These are phyloP conservation scores for Mycosphaerella sp. DNA, from an alignment of 2,329 filamentous ascomycete species.

Conservation along the genomic window DNA sequence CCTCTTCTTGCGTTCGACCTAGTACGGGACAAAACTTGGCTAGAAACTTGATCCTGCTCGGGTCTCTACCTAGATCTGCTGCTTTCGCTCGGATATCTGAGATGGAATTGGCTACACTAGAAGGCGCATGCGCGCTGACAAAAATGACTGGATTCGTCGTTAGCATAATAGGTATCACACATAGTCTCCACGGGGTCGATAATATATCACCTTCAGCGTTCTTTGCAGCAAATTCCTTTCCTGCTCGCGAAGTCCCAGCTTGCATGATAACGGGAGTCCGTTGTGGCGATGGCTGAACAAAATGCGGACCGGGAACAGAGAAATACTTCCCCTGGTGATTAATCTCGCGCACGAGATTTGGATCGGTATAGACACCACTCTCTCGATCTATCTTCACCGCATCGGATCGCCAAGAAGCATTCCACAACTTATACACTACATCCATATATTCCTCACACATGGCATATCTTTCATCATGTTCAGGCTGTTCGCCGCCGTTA, in stretches of 20 bases:
- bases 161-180: too few relatives aligned
- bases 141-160: constrained; percentile 50
- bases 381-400: constrained; percentile 57
- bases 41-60: constrained; percentile 59
- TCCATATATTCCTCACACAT: constrained; percentile 59
- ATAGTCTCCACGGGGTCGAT: too few relatives aligned
- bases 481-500: constrained; percentile 47
- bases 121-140: constrained; percentile 58
- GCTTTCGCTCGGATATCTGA: constrained; percentile 57
- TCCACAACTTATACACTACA: constrained; percentile 57
- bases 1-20: constrained; percentile 60
- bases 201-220: constrained; percentile 58
- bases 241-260: constrained; percentile 61
- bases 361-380: constrained; percentile 55
- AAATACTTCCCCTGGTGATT: constrained; percentile 61
- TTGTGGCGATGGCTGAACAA: constrained; percentile 61
- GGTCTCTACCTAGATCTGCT: constrained; percentile 51
- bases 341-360: constrained; percentile 56
- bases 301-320: constrained; percentile 58
- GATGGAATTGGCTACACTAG: constrained; percentile 56
- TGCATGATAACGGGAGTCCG: constrained; percentile 64
- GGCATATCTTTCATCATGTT: constrained; percentile 61
- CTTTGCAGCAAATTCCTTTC: constrained; percentile 61
- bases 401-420: constrained; percentile 62
- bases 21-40: constrained; percentile 61